These are phyloP conservation scores for Coemansia sp. DNA, from an alignment of 192 early-diverging fungal species.

Conservation along the genomic window DNA sequence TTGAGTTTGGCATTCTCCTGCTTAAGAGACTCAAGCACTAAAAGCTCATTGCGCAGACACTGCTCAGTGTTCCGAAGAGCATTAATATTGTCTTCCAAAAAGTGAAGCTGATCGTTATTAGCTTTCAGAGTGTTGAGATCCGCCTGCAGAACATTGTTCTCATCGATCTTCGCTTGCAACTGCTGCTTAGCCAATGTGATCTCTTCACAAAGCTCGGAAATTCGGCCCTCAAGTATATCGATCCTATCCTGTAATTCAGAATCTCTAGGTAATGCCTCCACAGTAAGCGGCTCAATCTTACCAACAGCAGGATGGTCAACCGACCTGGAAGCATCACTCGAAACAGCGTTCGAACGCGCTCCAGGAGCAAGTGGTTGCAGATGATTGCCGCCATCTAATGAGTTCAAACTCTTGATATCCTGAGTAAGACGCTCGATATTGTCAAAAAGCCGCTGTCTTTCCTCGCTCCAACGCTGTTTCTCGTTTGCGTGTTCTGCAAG, in stretches of 20 bases:
- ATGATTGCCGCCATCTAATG: background rate
- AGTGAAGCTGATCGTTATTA: background rate
- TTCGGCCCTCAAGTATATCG: background rate
- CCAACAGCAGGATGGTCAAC: constrained; percentile 15
- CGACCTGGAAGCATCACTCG: background rate
- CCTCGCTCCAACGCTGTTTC: constrained; percentile 29
- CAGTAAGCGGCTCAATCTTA: constrained; percentile 30
- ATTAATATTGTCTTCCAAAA: constrained; percentile 6
- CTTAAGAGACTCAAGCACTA: constrained; percentile 13
- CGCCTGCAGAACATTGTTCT: constrained; percentile 8
- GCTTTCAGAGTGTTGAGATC: background rate
- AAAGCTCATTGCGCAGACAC: constrained; percentile 22
- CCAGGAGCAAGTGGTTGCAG: background rate
- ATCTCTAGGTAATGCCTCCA: background rate
- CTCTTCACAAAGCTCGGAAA: background rate
- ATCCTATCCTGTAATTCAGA: background rate
- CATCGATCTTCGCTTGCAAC: constrained; percentile 8
- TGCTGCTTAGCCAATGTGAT: constrained; percentile 10
- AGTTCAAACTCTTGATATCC: constrained; percentile 27
- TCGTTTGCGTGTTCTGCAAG: constrained; percentile 26
- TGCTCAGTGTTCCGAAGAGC: constrained; percentile 10
- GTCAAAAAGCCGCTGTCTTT: constrained; percentile 50
- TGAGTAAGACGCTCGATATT: constrained; percentile 45
- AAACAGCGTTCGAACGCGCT: too few relatives aligned
- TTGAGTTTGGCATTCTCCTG: constrained; percentile 5